A percentile compares a stretch with the other conserved stretches of the same genome.
Conservation (phyloP, 1,284 basidiomycete species). For the Chondrostereum purpureum region DNA sequence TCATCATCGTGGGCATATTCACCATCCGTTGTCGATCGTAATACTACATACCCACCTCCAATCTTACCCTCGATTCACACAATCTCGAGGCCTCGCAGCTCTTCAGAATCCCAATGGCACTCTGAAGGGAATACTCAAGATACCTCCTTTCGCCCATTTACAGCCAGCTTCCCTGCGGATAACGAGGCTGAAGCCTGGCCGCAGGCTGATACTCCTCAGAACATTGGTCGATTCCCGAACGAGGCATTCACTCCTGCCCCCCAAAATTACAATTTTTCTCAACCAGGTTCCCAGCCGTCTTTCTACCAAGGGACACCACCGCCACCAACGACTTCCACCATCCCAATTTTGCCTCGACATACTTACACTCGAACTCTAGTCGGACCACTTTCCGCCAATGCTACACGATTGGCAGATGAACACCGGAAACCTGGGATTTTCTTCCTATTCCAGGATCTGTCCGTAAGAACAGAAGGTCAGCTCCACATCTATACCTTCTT, state of each 20-base stretch:
- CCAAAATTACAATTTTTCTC: slow-evolving; percentile 1
- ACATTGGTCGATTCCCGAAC: not conserved
- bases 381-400: slow-evolving; percentile 80
- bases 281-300: slow-evolving; percentile 3
- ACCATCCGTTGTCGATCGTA: slow-evolving; percentile 37
- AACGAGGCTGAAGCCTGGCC: slow-evolving; percentile 2
- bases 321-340: slow-evolving; percentile 23
- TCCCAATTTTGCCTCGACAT: slow-evolving; percentile 47
- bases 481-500: slow-evolving; percentile 10
- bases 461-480: slow-evolving; percentile 72
- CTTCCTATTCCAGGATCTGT: slow-evolving; percentile 84
- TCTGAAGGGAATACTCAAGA: slow-evolving; percentile 18
- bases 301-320: slow-evolving; percentile 9
- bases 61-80: slow-evolving; percentile 44
- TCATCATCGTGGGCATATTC: not conserved
- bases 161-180: slow-evolving; percentile 3
- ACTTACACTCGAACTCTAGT: slow-evolving; percentile 83
- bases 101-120: slow-evolving; percentile 20
- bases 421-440: slow-evolving; percentile 80
- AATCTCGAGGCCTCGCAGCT: slow-evolving; percentile 28
- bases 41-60: slow-evolving; percentile 43
- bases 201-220: not conserved
- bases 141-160: slow-evolving; percentile 15
- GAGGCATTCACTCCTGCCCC: slow-evolving; percentile 1
- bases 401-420: slow-evolving; percentile 76